Base-by-base conservation (phyloP, 768 basidiomycete species). In the Ramaria sp. region DNA sequence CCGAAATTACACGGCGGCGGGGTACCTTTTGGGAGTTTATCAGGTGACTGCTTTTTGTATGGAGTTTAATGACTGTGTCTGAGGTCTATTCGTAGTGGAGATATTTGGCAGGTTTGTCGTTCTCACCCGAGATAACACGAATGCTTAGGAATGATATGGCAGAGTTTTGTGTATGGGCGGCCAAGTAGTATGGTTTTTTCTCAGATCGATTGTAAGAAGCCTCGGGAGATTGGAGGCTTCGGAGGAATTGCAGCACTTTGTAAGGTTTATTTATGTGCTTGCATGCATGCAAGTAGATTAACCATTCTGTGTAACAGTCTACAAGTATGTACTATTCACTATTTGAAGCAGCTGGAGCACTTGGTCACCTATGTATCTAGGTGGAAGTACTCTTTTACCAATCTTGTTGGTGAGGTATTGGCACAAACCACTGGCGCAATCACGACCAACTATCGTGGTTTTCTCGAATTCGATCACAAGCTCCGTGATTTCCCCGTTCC, bases 401-500 rank as follows among this genome's bases (percentile, higher is more conserved):
- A 57, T 38, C 46, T 57, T n/a, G 55, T 57, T 13, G 55, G 55
- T 6, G 55, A 57, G 45, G 55, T 57, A 6, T 45, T 57, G 13
- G 22, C 55, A 6, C 45, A 24, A 22, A 57, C 55, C 13, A 57
- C 55, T n/a, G 55, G 55, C 20, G 55, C 55, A n/a, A 83, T 80
- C 66, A 79, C 78, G 54, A 83, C 84, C 22, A 80, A 79, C 10
- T 85, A 86, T 59, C 75, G 80, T 13, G 82, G 80, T 0, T 75
- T 85, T 17, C 70, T 83, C 17, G 82, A 84, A 58, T 70, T 84
- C 41, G 83, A 84, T 64, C 76, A 81, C 59, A 83, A 82, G 63
- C 70, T 85, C 65, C 78, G 82, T 34, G 81, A 81, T 1, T 84
- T 84, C 68, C 81, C 82, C 6, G 82, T 85, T 31, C 82, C 82